Base-by-base conservation (phyloP, 768 basidiomycete species). In the Calvatia gigantea region DNA sequence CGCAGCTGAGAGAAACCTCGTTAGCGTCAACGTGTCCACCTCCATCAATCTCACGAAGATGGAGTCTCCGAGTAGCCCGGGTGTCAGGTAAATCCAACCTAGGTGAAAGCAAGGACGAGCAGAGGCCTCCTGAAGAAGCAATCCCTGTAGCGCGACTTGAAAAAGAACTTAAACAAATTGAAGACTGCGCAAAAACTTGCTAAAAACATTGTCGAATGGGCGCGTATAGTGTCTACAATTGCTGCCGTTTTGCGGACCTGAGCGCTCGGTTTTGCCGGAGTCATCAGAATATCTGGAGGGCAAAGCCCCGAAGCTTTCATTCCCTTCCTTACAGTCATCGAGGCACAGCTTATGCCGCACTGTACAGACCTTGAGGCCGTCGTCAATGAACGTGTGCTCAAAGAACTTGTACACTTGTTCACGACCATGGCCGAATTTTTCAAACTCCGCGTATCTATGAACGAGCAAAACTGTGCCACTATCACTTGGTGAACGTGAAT, bases 391-490 rank as follows among this genome's bases (percentile, higher is more conserved):
- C 67, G 73, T 43, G 70, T 91, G 9, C 67, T 90, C 15, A 79
- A 79, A 6, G 77, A 84, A 45, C 75, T 92, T 21, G 73, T 78
- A 9, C 71, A 76, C 51, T 72, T 91, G 2, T 70, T 87, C 33
- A 74, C 76, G 58, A 82, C 83, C 57, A 81, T 83, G 64, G 76
- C 74, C 31, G 75, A 84, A 11, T 89, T 89, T 0, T 70, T 79
- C 28, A 83, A 85, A 56, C 78, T 91, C 5, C 73, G 91, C 3
- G 77, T 79, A 15, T 85, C 84, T 3, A 87, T 91, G 84, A 77
- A 82, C 58, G 82, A 84, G 25, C 84, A 90, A 56, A 86, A 42
- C 87, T 88, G 1, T 77, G 85, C 15, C 91, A 92, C 61, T 76
- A 79, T 47, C 81, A 82, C 52, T 77, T 91, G 3, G 74, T 91